phyloP scores from a whole-genome alignment of 2,329 filamentous ascomycete genomes.

The Piedraia hortae region DNA sequence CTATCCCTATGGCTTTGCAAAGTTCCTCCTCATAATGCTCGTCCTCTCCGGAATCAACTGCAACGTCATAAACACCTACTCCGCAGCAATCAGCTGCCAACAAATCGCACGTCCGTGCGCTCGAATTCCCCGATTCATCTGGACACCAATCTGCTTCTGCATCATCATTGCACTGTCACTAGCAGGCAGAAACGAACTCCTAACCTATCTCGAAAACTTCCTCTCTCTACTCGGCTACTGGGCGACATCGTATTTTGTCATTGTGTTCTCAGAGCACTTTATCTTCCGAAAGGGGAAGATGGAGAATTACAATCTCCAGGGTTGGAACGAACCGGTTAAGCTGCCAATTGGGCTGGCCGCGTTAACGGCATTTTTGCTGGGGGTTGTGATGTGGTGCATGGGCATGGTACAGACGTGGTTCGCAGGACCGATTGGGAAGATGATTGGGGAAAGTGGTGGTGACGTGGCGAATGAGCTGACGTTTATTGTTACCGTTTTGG shows the following conservation, averaged over 20 bases:
- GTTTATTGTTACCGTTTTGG: slow-evolving; percentile 21
- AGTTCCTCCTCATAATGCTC: slow-evolving; percentile 19
- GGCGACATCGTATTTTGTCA: slow-evolving; percentile 20
- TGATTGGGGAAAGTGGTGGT: slow-evolving; percentile 23
- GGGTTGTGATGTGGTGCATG: slow-evolving; percentile 21
- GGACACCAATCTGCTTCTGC: slow-evolving; percentile 18
- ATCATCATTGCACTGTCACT: slow-evolving; percentile 18
- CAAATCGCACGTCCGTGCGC: slow-evolving; percentile 21
- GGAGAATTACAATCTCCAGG: slow-evolving; percentile 18
- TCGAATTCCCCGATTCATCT: slow-evolving; percentile 24
- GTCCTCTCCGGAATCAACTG: slow-evolving; percentile 15
- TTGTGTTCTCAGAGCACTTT: slow-evolving; percentile 19
- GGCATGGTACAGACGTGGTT: slow-evolving; percentile 22
- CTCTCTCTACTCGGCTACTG: slow-evolving; percentile 21
- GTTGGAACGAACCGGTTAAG: slow-evolving; percentile 18
- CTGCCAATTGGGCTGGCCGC: slow-evolving; percentile 18
- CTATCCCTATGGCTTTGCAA: slow-evolving; percentile 20
- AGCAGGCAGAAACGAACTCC: slow-evolving; percentile 17
- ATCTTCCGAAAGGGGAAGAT: slow-evolving; percentile 16
- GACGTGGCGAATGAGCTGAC: slow-evolving; percentile 29
- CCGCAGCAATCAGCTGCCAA: slow-evolving; percentile 18
- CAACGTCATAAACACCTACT: slow-evolving; percentile 17
- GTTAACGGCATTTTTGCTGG: slow-evolving; percentile 14
- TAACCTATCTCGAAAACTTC: slow-evolving; percentile 19
- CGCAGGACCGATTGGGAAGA: slow-evolving; percentile 27